phyloP scores from a whole-genome alignment of 495 filamentous ascomycete genomes.

The Hypoxylon intermedium region DNA sequence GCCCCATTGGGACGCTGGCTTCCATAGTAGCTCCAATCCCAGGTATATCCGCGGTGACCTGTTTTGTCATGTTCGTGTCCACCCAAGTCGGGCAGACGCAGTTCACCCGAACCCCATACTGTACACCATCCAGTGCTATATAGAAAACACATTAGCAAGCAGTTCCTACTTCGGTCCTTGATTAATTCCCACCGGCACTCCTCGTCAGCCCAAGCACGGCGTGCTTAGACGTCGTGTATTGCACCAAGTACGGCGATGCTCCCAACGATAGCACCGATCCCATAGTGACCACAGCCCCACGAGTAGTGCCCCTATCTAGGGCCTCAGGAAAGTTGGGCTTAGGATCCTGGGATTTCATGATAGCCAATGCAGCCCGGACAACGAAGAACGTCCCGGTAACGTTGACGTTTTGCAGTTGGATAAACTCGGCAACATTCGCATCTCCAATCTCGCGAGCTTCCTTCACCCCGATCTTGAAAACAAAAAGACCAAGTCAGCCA shows the following conservation, averaged over 20 bases:
- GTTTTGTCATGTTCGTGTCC: constrained; percentile 50
- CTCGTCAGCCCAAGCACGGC: constrained; percentile 58
- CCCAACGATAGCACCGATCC: constrained; percentile 53
- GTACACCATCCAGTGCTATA: not conserved
- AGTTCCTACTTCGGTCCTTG: no score
- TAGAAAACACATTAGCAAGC: not conserved
- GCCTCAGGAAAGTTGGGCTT: not conserved
- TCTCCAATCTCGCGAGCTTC: not conserved
- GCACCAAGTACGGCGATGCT: constrained; percentile 32
- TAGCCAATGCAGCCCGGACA: not conserved
- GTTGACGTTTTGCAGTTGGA: constrained; percentile 14
- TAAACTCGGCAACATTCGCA: constrained; percentile 21
- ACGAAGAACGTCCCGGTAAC: not conserved
- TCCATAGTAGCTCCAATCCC: constrained; percentile 19
- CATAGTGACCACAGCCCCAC: constrained; percentile 57
- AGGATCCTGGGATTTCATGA: not conserved
- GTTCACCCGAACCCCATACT: constrained; percentile 52
- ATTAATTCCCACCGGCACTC: constrained; percentile 43
- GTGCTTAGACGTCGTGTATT: constrained; percentile 59
- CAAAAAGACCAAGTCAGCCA: not conserved
- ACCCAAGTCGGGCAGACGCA: constrained; percentile 54
- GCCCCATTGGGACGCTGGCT: constrained; percentile 39
- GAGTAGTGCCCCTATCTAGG: not conserved
- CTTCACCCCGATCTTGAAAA: not conserved
- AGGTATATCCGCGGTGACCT: constrained; percentile 26